Base-by-base conservation (phyloP, 2,329 filamentous ascomycete genomes). In the Fusarium sp. region DNA sequence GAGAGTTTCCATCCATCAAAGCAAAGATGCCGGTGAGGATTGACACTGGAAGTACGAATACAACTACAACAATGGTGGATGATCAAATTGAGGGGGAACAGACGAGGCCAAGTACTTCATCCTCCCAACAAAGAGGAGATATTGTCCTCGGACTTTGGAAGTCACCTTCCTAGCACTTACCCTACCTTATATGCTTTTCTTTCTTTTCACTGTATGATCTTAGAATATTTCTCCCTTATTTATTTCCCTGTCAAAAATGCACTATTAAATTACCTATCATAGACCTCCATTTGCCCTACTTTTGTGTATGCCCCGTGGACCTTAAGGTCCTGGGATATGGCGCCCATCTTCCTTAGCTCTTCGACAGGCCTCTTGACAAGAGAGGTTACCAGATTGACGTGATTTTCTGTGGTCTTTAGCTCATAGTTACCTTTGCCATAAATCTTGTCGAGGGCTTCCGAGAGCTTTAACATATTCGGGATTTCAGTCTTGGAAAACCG, bases 361-460 rank as follows among this genome's bases (percentile, higher is more conserved):
- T 64, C 44, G 28, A 43, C 42, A 4, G 65, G 58, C 2, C 40
- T 32, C 2, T 46, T 52, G 8, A 6, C 15, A 47, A 6, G 37
- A 6, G 9, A 11, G 11, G 58, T n/a, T 10, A 12, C 40, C 4
- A 69, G n/a, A 5, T 30, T 38, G 16, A 64, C 8, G 5, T 46
- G 21, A 3, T 16, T 11, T 6, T 33, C 37, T 3, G 33, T 28
- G 2, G 18, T 23, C 0, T 42, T 25, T 4, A 23, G 11, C 2
- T 28, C 38, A 15, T 52, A 69, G 3, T 33, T 33, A 4, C 19
- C 67, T n/a, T n/a, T 69, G 2, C 65, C 67, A 21, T 64, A 69
- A 1, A 69, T 43, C 0, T 33, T 50, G 16, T 64, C 59, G 2
- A 69, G 50, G 0, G 52, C 43, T 4, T 58, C 43, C 1, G 52